Evolutionary conservation across 1,139 yeast species (phyloP), one percentile per base, ranked within the genome.

Genomic region (Yamadazyma songkhlaensis): DNA sequence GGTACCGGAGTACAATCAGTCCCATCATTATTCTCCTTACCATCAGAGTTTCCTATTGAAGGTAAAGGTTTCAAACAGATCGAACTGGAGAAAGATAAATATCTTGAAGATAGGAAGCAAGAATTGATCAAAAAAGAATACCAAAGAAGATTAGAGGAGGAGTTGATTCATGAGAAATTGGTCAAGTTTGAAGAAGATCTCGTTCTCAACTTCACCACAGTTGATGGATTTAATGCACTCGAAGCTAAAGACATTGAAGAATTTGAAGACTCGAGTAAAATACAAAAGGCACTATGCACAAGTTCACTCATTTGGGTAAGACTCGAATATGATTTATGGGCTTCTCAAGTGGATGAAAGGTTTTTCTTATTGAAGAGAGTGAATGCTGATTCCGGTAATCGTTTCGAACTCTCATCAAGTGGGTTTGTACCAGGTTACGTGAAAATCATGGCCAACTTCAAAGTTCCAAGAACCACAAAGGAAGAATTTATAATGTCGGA

Each of bases 1-100:
- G 70, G 67, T 13, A 65, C 72, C 0, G 89, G 89, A 1, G 67
- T 85, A 6, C 72, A 73, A 14, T 71, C 87, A 0, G 72, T 78
- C 2, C 87, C 95, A 0, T 71, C 80, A 0, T 58, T 88, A 13
- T 67, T 71, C 29, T 84, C 56, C 3, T 52, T 55, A 27, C 67
- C 74, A 3, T 58, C 66, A 0, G 67, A 58, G 17, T 54, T 50
- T 34, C 36, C 32, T 0, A 46, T 65, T 8, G 52, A 68, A 28
- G 72, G 66, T 2, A 61, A 64, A 26, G 54, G 68, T 0, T 47
- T 49, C 14, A 43, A 47, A 14, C 59, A 66, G 10, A 53, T 63
- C 23, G 42, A 50, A 13, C 51, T 55, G 25, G 59, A 62, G 9
- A 62, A 59, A 34, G 48, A 49, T 6, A 44, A 48, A 36, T 37